Evolutionary conservation across 1,284 basidiomycete species (phyloP).

Genomic region (Cryptococcus wingfieldii): DNA sequence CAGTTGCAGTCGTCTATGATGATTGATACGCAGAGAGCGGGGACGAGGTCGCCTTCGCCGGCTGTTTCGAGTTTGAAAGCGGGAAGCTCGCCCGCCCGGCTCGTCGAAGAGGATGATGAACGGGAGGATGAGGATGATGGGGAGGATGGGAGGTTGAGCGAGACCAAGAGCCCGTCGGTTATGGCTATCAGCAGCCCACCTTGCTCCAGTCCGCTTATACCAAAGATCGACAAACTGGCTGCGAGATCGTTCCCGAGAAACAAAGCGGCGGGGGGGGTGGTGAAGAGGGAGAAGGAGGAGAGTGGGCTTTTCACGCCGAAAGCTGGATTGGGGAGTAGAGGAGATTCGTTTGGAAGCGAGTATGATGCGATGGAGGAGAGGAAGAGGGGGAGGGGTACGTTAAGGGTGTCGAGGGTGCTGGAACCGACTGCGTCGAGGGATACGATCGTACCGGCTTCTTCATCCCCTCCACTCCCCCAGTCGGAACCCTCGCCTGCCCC

Average conservation of each 20-base stretch:
- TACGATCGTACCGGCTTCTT: background rate
- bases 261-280: background rate
- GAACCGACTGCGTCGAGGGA: background rate
- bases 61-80: conserved; percentile 11
- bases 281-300: background rate
- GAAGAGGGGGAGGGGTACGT: background rate
- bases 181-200: conserved; percentile 12
- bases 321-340: background rate
- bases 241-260: background rate
- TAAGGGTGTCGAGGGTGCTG: background rate
- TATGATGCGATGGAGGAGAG: background rate
- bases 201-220: conserved; percentile 4
- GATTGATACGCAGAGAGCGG: background rate
- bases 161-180: no score
- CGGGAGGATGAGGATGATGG: no score
- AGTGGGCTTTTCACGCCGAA: background rate
- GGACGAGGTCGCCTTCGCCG: conserved; percentile 19
- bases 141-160: no score
- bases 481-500: background rate
- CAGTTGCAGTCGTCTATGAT: conserved; percentile 9
- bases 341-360: background rate
- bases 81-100: conserved; percentile 9
- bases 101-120: background rate
- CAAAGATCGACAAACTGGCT: background rate
- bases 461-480: background rate